A percentile compares a stretch with the other conserved stretches of the same genome.
Evolutionary conservation across 1,284 basidiomycete genomes (phyloP).

Genomic region (Boletus holoroseus): DNA sequence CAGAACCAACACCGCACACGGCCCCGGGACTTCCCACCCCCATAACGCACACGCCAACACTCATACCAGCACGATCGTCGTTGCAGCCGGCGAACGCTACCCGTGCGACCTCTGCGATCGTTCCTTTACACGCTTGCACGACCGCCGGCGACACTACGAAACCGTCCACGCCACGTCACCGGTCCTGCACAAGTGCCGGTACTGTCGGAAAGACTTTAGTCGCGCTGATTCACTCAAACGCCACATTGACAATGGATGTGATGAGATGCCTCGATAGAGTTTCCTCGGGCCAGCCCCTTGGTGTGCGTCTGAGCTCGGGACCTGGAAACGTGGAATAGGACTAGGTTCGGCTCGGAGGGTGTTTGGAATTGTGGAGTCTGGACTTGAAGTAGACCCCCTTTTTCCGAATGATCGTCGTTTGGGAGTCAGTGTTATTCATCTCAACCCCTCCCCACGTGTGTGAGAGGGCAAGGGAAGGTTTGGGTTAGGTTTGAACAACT

Average conservation of each 20-base stretch:
- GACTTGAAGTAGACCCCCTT: constrained; percentile 14
- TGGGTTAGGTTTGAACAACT: background rate
- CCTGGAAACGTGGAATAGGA: constrained; percentile 17
- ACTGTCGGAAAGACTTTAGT: constrained; percentile 70
- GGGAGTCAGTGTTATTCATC: constrained; percentile 13
- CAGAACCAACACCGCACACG: constrained; percentile 18
- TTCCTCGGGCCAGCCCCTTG: constrained; percentile 4
- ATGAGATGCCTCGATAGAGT: constrained; percentile 46
- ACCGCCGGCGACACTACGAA: constrained; percentile 72
- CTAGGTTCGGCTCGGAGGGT: constrained; percentile 11
- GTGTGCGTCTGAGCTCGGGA: constrained; percentile 8
- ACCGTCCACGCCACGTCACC: constrained; percentile 62
- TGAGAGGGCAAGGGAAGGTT: background rate
- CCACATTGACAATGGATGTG: constrained; percentile 63
- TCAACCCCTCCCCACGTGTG: constrained; percentile 11
- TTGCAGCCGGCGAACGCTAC: constrained; percentile 49
- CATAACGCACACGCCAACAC: constrained; percentile 13
- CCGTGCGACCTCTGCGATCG: constrained; percentile 66
- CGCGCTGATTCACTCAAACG: constrained; percentile 55
- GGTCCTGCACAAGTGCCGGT: constrained; percentile 57
- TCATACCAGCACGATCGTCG: constrained; percentile 17
- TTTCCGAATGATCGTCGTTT: constrained; percentile 15
- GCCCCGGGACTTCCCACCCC: constrained; percentile 15
- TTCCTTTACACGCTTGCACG: constrained; percentile 71
- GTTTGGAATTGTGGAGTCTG: constrained; percentile 18